These are phyloP conservation scores for Xylaria sp. DNA, from an alignment of 2,329 filamentous ascomycete species.

Conservation along the genomic window DNA sequence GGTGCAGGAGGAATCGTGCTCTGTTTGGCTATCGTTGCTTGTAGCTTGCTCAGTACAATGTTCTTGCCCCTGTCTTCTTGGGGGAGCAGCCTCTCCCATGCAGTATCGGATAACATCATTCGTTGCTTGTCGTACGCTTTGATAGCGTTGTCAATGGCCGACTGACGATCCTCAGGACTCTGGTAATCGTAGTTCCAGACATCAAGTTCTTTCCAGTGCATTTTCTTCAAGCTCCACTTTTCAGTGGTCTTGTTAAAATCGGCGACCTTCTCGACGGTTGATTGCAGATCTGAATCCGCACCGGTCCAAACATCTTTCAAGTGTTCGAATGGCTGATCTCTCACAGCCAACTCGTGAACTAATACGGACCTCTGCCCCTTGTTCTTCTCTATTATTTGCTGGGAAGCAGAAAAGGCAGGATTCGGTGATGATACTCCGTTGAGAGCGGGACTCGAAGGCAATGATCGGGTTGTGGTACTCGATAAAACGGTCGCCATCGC, in stretches of 20 bases:
- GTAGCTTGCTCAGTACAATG: constrained; percentile 70
- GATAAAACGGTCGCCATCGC: constrained; percentile 59
- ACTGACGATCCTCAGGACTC: constrained; percentile 65
- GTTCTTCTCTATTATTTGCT: constrained; percentile 63
- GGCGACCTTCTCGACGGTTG: constrained; percentile 68
- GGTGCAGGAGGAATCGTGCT: constrained; percentile 60
- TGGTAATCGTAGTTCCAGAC: constrained; percentile 71
- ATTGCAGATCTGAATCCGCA: constrained; percentile 64
- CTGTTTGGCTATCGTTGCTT: constrained; percentile 67
- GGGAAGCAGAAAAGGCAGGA: constrained; percentile 61
- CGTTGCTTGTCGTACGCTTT: constrained; percentile 69
- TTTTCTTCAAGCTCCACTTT: constrained; percentile 67
- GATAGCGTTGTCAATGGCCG: constrained; percentile 70
- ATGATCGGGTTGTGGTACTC: constrained; percentile 55
- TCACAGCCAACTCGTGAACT: constrained; percentile 70
- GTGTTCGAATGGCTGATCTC: constrained; percentile 62
- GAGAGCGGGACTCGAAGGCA: constrained; percentile 67
- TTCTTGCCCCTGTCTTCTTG: constrained; percentile 69
- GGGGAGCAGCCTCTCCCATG: constrained; percentile 71
- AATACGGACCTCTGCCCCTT: constrained; percentile 65
- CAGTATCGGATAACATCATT: constrained; percentile 64
- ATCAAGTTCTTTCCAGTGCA: constrained; percentile 72
- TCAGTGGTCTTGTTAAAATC: constrained; percentile 60
- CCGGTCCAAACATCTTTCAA: constrained; percentile 64
- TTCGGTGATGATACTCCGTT: constrained; percentile 67